Conservation (phyloP, 1,284 basidiomycete species). For the Vanrija pseudolonga region DNA sequence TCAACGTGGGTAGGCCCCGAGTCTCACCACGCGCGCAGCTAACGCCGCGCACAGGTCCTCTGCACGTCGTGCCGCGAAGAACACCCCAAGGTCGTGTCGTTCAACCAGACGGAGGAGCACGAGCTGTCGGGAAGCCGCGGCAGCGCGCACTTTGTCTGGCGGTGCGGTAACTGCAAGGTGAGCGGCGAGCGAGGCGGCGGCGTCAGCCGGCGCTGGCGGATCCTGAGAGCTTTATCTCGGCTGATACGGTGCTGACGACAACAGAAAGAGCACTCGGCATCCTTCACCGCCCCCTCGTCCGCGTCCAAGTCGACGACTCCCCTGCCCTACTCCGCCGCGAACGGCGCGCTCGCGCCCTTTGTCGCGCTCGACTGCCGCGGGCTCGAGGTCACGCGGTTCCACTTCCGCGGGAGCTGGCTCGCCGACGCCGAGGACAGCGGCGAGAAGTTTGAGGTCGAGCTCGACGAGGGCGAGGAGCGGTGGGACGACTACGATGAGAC, state of each 20-base stretch:
- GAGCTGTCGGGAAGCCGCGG: constrained; percentile 48
- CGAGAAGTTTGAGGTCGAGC: constrained; percentile 41
- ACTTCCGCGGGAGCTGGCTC: constrained; percentile 38
- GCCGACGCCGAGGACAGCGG: constrained; percentile 28
- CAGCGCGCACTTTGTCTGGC: constrained; percentile 47
- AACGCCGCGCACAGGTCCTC: constrained; percentile 27
- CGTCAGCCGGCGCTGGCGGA: too few relatives aligned
- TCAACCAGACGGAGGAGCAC: constrained; percentile 40
- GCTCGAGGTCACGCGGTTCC: constrained; percentile 45
- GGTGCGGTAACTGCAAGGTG: constrained; percentile 48
- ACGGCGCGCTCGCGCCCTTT: constrained; percentile 30
- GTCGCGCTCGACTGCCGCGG: constrained; percentile 48
- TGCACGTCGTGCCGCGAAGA: constrained; percentile 45
- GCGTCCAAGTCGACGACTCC: constrained; percentile 35
- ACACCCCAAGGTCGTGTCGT: constrained; percentile 46
- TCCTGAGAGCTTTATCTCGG: too few relatives aligned
- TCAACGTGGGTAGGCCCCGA: constrained; percentile 38
- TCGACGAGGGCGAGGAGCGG: constrained; percentile 44
- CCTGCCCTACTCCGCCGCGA: constrained; percentile 29
- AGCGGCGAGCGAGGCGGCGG: constrained; percentile 1
- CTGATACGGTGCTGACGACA: neutral
- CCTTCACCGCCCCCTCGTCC: constrained; percentile 32
- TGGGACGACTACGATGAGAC: constrained; percentile 51
- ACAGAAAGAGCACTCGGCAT: constrained; percentile 49
- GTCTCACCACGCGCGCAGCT: neutral